These are phyloP conservation scores for Fomitopsis serialis DNA, from an alignment of 768 basidiomycete genomes.

Conservation along the genomic window DNA sequence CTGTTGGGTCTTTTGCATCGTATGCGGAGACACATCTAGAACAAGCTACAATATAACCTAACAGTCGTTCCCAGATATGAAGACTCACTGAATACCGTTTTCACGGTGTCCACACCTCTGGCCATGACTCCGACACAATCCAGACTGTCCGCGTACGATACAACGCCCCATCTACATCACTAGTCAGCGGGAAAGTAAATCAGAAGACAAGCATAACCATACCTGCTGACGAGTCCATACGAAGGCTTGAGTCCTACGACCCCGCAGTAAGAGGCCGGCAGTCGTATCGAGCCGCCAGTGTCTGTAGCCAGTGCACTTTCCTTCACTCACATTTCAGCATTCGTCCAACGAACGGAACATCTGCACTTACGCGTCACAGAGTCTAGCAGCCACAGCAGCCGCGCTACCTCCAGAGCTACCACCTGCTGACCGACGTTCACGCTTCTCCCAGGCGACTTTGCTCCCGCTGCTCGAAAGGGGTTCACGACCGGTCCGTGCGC, in stretches of 20 bases:
- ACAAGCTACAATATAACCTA: neutral
- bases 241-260: constrained; percentile 92
- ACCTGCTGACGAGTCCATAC: constrained; percentile 89
- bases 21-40: constrained; percentile 34
- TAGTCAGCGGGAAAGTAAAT: neutral
- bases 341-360: neutral
- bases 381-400: constrained; percentile 80
- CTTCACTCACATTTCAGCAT: neutral
- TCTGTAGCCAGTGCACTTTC: constrained; percentile 86
- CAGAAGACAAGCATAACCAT: neutral
- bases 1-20: constrained; percentile 74
- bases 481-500: constrained; percentile 77
- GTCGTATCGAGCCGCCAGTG: constrained; percentile 89
- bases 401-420: constrained; percentile 96
- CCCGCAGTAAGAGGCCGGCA: constrained; percentile 94
- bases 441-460: constrained; percentile 18
- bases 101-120: constrained; percentile 40
- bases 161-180: constrained; percentile 69
- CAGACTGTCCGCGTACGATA: constrained; percentile 91
- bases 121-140: constrained; percentile 90
- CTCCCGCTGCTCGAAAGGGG: constrained; percentile 41
- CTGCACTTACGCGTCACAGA: constrained; percentile 77
- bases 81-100: constrained; percentile 61
- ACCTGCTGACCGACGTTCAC: constrained; percentile 62
- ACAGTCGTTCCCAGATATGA: neutral